Evolutionary conservation across 345 rosid genomes (phyloP).

Genomic region (Aegle marmelos): DNA sequence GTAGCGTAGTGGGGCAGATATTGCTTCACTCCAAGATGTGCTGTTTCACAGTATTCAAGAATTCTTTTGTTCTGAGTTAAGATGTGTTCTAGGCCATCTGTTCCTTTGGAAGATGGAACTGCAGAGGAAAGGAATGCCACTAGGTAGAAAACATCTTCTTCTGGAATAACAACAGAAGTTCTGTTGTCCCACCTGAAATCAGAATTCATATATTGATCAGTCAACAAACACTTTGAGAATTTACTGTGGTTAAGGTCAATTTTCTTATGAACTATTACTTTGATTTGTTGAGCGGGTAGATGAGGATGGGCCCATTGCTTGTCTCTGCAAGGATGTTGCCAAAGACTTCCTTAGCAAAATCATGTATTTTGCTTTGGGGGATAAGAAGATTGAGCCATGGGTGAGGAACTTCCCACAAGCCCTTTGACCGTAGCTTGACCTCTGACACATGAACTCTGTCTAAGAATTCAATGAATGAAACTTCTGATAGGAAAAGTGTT

Average conservation of each 20-base stretch:
- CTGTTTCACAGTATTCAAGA: slow-evolving; percentile 59
- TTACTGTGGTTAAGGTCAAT: slow-evolving; percentile 3
- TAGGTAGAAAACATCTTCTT: slow-evolving; percentile 81
- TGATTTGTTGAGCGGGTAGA: slow-evolving; percentile 88
- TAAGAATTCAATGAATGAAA: slow-evolving; percentile 70
- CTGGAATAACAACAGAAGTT: slow-evolving; percentile 84
- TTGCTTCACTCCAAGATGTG: slow-evolving; percentile 69
- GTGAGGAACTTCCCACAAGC: slow-evolving; percentile 97
- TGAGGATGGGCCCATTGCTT: slow-evolving; percentile 91
- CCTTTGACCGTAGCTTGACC: slow-evolving; percentile 73
- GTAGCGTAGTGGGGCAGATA: slow-evolving; percentile 82
- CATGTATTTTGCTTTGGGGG: slow-evolving; percentile 66
- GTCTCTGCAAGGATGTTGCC: slow-evolving; percentile 72
- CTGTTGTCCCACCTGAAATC: slow-evolving; percentile 90
- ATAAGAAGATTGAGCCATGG: slow-evolving; percentile 97
- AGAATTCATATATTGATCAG: slow-evolving; percentile 19
- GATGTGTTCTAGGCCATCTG: slow-evolving; percentile 66
- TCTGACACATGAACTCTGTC: slow-evolving; percentile 92
- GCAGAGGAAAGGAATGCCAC: slow-evolving; percentile 95
- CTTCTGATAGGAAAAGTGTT: slow-evolving; percentile 73
- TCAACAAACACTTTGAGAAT: slow-evolving; percentile 5
- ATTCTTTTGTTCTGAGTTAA: slow-evolving; percentile 64
- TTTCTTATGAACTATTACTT: slow-evolving; percentile 46
- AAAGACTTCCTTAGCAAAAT: slow-evolving; percentile 72
- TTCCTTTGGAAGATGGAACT: slow-evolving; percentile 67